Evolutionary conservation across 164 flowering plant species (phyloP), one percentile per base, ranked within the genome.

Genomic region (Aristolochia contorta): DNA sequence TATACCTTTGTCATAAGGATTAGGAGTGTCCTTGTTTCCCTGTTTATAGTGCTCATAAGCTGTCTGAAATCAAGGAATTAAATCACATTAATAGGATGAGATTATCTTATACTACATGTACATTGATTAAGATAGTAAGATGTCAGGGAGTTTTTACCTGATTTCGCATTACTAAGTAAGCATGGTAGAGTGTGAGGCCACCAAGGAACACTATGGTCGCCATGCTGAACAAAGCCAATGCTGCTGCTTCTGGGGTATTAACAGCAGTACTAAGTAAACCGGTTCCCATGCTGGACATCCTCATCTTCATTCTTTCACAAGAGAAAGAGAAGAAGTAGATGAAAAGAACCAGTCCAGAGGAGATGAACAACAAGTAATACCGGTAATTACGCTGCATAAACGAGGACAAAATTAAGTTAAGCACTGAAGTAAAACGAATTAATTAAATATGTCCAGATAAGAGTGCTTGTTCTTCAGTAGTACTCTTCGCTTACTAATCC

Each of bases 41-140:
- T 69, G 69, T 16, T 75, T 68, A 50, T 70, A 78, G 57, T 76
- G 74, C 76, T 80, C 85, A 62, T 79, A 83, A 16, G 75, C 71
- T 22, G 80, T 80, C 85, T 83, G 63, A 18, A 43, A 21, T 27
- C 54, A 27, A 41, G 33, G 18, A 12, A 1, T 53, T 9, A 22
- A 16, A 53, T 22, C 56, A 53, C n/a, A n/a, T n/a, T n/a, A 52
- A 2, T 24, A 52, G 24, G 8, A 37, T 6, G 43, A 19, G 24
- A 51, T 13, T 52, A 52, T 27, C 21, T 9, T 21, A 22, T 0
- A 3, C 24, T 16, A 20, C 12, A 10, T 37, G 5, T 8, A 7
- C 9, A 37, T 37, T 25, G 23, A 6, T 13, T 0, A 45, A 16
- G 37, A 16, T 18, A 1, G 19, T 16, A 46, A 16, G 33, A 0